These are phyloP conservation scores for Aechmea fasciata DNA, from an alignment of 176 grass and related monocot species.

Conservation along the genomic window DNA sequence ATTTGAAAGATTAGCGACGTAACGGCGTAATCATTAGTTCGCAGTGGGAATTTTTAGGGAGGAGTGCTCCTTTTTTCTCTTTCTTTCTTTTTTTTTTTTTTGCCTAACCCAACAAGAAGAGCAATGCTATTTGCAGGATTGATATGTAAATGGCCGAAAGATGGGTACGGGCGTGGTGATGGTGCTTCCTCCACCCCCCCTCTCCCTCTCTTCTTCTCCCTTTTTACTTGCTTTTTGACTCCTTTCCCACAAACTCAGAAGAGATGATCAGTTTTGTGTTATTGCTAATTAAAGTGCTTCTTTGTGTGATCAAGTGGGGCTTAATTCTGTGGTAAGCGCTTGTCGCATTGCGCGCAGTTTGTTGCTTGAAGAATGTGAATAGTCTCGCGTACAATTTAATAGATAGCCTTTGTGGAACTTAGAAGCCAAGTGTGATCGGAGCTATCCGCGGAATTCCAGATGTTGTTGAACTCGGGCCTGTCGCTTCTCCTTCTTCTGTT, in stretches of 20 bases:
- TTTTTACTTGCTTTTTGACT: not conserved
- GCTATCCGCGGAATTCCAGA: too few relatives aligned
- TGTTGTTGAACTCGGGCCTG: too few relatives aligned
- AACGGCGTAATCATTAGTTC: not conserved
- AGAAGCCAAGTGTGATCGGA: too few relatives aligned
- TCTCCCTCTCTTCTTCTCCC: not conserved
- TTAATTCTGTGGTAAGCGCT: too few relatives aligned
- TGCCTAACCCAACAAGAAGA: constrained; percentile 2
- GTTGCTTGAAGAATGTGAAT: too few relatives aligned
- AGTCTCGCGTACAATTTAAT: too few relatives aligned
- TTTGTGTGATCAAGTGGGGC: too few relatives aligned
- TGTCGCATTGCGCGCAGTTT: too few relatives aligned
- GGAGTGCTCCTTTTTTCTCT: too few relatives aligned
- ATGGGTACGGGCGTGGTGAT: constrained; percentile 5
- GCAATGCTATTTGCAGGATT: not conserved
- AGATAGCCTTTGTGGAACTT: too few relatives aligned
- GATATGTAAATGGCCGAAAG: constrained; percentile 23
- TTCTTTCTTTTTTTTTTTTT: not conserved
- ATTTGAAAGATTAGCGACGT: not conserved
- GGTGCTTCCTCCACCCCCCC: not conserved
- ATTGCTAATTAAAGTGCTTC: not conserved
- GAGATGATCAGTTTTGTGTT: not conserved
- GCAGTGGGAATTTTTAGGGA: constrained; percentile 34
- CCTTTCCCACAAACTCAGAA: not conserved
- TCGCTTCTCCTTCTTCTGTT: too few relatives aligned